A percentile compares a stretch with the other conserved stretches of the same genome.
Conservation (phyloP, 805 yeast genomes). For the Zygoascus biomembranicola region DNA sequence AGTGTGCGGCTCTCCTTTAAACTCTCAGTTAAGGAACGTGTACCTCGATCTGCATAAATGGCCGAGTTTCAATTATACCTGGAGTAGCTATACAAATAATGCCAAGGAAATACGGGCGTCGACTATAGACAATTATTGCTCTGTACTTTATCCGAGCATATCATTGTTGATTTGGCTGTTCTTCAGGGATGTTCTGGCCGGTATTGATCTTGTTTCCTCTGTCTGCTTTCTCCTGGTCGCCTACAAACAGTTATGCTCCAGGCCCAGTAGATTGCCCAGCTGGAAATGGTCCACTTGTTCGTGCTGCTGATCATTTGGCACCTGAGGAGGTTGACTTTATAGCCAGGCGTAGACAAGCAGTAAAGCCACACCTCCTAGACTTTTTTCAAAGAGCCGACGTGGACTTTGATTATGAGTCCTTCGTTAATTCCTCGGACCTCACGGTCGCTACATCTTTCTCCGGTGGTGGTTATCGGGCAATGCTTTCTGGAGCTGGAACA, state of each 20-base stretch:
- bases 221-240: constrained; percentile 18
- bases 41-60: too few species aligned
- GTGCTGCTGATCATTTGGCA: constrained; percentile 8
- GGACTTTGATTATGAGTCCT: constrained; percentile 37
- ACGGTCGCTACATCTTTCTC: constrained; percentile 45
- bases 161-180: too few species aligned
- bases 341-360: constrained; percentile 10
- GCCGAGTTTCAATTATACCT: too few species aligned
- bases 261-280: constrained; percentile 34
- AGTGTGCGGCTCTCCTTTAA: too few species aligned
- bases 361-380: constrained; percentile 28
- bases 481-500: constrained; percentile 76
- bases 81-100: too few species aligned
- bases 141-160: too few species aligned
- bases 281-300: not conserved
- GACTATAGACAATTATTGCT: too few species aligned
- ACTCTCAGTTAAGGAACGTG: too few species aligned
- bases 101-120: too few species aligned
- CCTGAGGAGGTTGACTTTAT: constrained; percentile 19
- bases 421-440: constrained; percentile 16
- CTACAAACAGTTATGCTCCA: constrained; percentile 37
- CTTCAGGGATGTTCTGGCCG: not conserved
- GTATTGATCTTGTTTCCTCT: not conserved
- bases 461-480: constrained; percentile 91
- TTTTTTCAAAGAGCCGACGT: constrained; percentile 35